phyloP scores from a whole-genome alignment of 306 rosid genomes.

The Prunus armeniaca region DNA sequence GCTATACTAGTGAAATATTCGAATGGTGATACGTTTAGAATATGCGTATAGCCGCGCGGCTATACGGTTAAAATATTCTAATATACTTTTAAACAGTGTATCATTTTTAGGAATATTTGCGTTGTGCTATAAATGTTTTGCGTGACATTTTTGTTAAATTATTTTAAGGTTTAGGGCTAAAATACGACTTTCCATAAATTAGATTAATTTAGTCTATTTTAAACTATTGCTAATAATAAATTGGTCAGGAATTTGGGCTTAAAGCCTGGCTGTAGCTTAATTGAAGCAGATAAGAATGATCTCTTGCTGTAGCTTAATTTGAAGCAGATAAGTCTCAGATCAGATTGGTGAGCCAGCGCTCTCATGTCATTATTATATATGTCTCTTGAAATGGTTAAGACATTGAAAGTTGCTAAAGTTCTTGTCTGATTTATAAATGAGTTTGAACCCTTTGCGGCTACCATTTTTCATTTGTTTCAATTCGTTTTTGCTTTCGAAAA shows the following conservation, averaged over 20 bases:
- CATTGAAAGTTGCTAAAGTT: background rate
- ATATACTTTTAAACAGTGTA: too few species aligned
- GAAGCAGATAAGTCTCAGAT: slow-evolving; percentile 40
- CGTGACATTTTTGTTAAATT: too few species aligned
- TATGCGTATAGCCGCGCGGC: too few species aligned
- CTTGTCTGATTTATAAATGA: background rate
- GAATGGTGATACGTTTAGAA: too few species aligned
- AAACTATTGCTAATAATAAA: background rate
- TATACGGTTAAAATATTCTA: too few species aligned
- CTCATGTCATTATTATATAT: slow-evolving; percentile 18
- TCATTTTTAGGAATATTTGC: too few species aligned
- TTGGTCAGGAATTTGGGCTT: background rate
- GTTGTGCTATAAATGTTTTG: too few species aligned
- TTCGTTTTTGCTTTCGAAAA: background rate
- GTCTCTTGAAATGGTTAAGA: background rate
- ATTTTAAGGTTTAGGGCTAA: too few species aligned
- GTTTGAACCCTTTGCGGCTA: background rate
- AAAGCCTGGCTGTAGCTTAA: slow-evolving; percentile 48
- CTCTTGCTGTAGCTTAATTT: slow-evolving; percentile 44
- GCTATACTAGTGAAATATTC: too few species aligned
- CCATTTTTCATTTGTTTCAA: background rate
- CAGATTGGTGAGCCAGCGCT: background rate
- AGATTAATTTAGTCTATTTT: too few species aligned
- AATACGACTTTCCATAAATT: too few species aligned
- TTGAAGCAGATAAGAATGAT: slow-evolving; percentile 48